Conservation (phyloP, 495 filamentous ascomycete species). For the Talaromyces trachyspermus region DNA sequence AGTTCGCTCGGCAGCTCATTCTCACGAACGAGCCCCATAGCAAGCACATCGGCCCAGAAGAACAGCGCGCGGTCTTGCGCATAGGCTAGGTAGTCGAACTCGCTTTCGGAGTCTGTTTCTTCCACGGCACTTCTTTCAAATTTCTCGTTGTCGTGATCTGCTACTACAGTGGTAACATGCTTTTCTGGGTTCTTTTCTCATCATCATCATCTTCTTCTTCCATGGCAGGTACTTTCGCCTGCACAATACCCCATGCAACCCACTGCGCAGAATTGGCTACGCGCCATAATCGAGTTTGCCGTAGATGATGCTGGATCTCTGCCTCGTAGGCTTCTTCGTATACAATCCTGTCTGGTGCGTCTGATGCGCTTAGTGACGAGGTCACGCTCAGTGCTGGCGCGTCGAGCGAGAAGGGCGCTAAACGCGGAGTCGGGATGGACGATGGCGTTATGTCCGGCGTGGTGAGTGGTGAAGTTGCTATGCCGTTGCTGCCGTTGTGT, state of each 20-base stretch:
- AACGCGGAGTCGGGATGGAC: conserved; percentile 17
- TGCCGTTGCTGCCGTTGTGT: no score
- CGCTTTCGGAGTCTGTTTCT: conserved; percentile 39
- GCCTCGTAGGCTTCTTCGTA: conserved; percentile 53
- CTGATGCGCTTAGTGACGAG: conserved; percentile 27
- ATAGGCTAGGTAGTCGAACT: conserved; percentile 90
- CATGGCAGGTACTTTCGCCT: conserved; percentile 73
- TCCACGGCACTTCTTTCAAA: conserved; percentile 11
- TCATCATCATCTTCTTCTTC: conserved; percentile 23
- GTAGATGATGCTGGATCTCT: conserved; percentile 59
- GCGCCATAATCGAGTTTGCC: conserved; percentile 78
- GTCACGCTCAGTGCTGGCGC: conserved; percentile 15
- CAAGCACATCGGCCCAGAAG: conserved; percentile 84
- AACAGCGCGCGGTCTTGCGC: conserved; percentile 84
- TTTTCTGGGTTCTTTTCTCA: no score
- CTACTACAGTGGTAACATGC: no score
- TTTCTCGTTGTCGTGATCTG: conserved; percentile 8
- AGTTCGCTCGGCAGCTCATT: conserved; percentile 67
- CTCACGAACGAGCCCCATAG: conserved; percentile 57
- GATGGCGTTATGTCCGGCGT: conserved; percentile 36
- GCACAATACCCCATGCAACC: conserved; percentile 94
- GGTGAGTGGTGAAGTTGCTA: conserved; percentile 46
- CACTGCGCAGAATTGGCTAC: conserved; percentile 81
- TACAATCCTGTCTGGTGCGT: conserved; percentile 40
- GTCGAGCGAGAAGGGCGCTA: conserved; percentile 30